Evolutionary conservation across 192 early-diverging fungal species (phyloP).

Genomic region (Coemansia sp.): DNA sequence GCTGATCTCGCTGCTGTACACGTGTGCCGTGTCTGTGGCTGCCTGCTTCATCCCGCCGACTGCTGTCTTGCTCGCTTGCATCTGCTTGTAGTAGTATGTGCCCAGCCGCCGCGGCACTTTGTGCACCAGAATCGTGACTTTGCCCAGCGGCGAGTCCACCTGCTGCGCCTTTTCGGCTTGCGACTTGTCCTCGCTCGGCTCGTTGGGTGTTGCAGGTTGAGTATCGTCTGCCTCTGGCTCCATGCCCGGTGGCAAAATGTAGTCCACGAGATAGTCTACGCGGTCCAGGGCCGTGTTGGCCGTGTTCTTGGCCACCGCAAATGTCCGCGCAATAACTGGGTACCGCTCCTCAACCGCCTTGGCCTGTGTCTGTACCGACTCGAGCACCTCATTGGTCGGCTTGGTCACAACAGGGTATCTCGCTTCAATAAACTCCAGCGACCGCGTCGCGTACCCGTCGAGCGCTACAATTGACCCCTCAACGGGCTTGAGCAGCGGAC

Average conservation of each 20-base stretch:
- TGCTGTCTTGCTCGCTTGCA: constrained; percentile 34
- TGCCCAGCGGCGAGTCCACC: constrained; percentile 38
- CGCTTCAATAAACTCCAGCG: constrained; percentile 62
- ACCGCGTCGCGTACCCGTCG: constrained; percentile 64
- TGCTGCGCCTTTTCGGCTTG: background rate
- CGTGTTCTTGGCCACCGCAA: constrained; percentile 56
- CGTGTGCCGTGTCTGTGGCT: constrained; percentile 42
- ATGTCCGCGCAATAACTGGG: constrained; percentile 56
- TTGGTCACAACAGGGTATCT: constrained; percentile 62
- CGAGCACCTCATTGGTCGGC: constrained; percentile 64
- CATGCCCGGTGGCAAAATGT: constrained; percentile 43
- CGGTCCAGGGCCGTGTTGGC: constrained; percentile 61
- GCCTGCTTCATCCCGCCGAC: constrained; percentile 42
- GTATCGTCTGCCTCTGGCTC: background rate
- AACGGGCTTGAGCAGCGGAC: constrained; percentile 47
- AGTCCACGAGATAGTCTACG: constrained; percentile 60
- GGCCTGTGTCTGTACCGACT: constrained; percentile 52
- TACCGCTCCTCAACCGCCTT: constrained; percentile 44
- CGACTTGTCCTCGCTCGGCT: background rate
- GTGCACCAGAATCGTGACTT: constrained; percentile 51
- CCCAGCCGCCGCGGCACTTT: constrained; percentile 49
- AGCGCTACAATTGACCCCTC: constrained; percentile 58
- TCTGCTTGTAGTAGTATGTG: constrained; percentile 41
- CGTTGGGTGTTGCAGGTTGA: background rate
- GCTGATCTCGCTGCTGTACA: constrained; percentile 44